Conservation (phyloP, 805 yeast species). For the Yarrowia keelungensis region DNA sequence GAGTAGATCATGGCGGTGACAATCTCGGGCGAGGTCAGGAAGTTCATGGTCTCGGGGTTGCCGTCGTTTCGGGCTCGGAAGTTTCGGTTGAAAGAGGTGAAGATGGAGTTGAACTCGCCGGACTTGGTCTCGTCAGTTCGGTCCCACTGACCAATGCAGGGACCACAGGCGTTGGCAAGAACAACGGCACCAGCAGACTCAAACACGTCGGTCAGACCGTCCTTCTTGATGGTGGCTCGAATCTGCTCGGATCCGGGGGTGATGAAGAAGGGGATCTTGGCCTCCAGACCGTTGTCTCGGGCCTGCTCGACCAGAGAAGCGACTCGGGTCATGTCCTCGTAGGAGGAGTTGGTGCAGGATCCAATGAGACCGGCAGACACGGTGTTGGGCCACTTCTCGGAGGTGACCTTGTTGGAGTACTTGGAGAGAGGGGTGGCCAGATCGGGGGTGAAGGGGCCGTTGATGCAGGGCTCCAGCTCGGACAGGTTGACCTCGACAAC, state of each 20-base stretch:
- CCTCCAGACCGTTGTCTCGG: slow-evolving; percentile 80
- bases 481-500: slow-evolving; percentile 87
- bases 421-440: slow-evolving; percentile 89
- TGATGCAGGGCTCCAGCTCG: slow-evolving; percentile 90
- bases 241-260: slow-evolving; percentile 99
- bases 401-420: slow-evolving; percentile 72
- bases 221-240: slow-evolving; percentile 95
- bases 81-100: slow-evolving; percentile 97
- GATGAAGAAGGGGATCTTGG: slow-evolving; percentile 90
- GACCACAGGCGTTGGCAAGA: slow-evolving; percentile 98
- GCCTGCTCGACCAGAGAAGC: slow-evolving; percentile 91
- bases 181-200: slow-evolving; percentile 89
- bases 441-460: slow-evolving; percentile 99
- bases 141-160: slow-evolving; percentile 99
- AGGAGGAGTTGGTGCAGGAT: slow-evolving; percentile 97
- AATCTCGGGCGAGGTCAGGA: slow-evolving; percentile 97
- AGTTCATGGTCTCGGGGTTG: slow-evolving; percentile 95
- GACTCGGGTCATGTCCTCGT: slow-evolving; percentile 98
- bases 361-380: slow-evolving; percentile 96
- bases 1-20: slow-evolving; percentile 97
- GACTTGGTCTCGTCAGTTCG: slow-evolving; percentile 59
- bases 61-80: slow-evolving; percentile 98
- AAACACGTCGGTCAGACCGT: slow-evolving; percentile 83
- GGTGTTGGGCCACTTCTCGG: slow-evolving; percentile 83
- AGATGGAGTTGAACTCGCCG: slow-evolving; percentile 80